These are phyloP conservation scores for Aspergillus phoenicis DNA, from an alignment of 2,329 filamentous ascomycete species.

Conservation along the genomic window DNA sequence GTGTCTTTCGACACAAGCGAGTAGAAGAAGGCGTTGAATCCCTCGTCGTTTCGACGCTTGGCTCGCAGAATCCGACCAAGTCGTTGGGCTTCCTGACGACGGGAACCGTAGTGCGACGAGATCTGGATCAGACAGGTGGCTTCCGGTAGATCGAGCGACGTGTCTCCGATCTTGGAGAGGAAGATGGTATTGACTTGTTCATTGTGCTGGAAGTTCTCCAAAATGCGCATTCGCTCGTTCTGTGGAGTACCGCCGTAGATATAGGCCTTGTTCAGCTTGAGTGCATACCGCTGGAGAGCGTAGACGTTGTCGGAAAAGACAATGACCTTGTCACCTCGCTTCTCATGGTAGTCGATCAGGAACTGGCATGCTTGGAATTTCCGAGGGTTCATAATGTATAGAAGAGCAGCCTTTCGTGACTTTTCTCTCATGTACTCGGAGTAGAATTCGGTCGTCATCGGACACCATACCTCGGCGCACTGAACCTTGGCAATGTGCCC, in stretches of 20 bases:
- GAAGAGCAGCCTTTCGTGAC: conserved; percentile 65
- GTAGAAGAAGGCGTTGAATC: conserved; percentile 99
- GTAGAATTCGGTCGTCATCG: conserved; percentile 98
- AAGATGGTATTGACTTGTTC: conserved; percentile 89
- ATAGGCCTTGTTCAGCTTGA: conserved; percentile 80
- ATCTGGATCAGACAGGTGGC: conserved; percentile 97
- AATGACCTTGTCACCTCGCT: conserved; percentile 93
- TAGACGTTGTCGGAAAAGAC: conserved; percentile 98
- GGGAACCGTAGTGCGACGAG: conserved; percentile 94
- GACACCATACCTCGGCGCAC: conserved; percentile 98
- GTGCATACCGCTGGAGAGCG: conserved; percentile 81
- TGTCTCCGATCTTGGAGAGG: conserved; percentile 96
- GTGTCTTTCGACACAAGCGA: conserved; percentile 96
- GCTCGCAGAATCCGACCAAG: conserved; percentile 90
- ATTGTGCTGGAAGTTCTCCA: conserved; percentile 95
- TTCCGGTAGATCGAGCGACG: conserved; percentile 94
- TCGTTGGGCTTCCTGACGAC: conserved; percentile 92
- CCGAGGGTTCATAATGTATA: conserved; percentile 96
- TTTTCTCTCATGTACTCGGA: conserved; percentile 81
- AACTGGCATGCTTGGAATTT: conserved; percentile 98
- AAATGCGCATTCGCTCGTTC: conserved; percentile 78
- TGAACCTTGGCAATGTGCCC: conserved; percentile 97
- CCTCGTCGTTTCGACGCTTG: conserved; percentile 94
- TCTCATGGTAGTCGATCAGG: conserved; percentile 96
- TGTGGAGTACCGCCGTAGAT: conserved; percentile 90